Base-by-base conservation (phyloP, 768 basidiomycete species). In the Suillus alpinus region DNA sequence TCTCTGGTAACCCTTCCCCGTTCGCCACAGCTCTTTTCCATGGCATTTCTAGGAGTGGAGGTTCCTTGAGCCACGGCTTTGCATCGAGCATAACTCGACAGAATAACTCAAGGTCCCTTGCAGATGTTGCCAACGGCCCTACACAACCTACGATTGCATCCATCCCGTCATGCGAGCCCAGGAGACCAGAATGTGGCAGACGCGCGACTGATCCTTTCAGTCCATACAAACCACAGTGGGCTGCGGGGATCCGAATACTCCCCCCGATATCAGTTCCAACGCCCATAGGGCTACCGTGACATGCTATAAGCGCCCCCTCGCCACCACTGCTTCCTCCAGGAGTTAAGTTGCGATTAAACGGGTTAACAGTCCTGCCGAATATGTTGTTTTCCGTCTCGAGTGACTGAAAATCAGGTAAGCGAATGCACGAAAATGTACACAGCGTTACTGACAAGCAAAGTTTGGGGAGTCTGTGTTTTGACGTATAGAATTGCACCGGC, bases 341-440 rank as follows among this genome's bases (percentile, higher is more conserved):
- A 29, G 77, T 78, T 40, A 79, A 65, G 0, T 68, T 68, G 52
- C 76, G 75, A 68, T 84, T 84, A 72, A 77, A 80, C 0, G 94
- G 94, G 69, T 94, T 94, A 18, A 78, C 72, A 0, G 89, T 83
- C 23, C 83, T 79, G 0, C 93, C 94, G 59, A 72, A 75, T 18
- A 73, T 56, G 53, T 84, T 81, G 62, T 82, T 85, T 66, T 83
- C 76, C 29, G 80, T 82, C 57, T 85, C 84, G 50, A 83, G 69
- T 4, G 81, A 76, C 82, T 84, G 59, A 51, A 40, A 61, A 59
- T 57, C 40, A 32, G 46, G 14, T 68, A 36, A 73, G 58, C 49
- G 43, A 56, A 56, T 49, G 23, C 41, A 52, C 43, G 31, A 32
- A 46, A 44, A 57, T 31, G 29, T 44, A 46, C 57, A 52, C 47